A percentile compares a stretch with the other conserved stretches of the same genome.
phyloP scores from a whole-genome alignment of 768 basidiomycete genomes.

The Kockovaella imperatae region DNA sequence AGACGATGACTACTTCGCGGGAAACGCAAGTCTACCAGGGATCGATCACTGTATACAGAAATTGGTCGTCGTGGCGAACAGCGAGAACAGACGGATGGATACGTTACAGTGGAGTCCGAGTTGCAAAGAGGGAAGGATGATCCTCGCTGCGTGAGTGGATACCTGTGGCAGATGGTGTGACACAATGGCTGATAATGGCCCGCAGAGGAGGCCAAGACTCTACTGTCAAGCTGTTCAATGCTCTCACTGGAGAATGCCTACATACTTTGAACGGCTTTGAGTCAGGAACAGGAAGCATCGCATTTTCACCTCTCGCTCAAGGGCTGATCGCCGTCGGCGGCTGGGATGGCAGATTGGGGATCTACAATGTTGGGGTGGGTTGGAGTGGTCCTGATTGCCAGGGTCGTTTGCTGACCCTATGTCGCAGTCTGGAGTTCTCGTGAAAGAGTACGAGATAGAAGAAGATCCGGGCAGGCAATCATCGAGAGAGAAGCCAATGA shows the following conservation, averaged over 20 bases:
- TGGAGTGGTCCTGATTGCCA: neutral
- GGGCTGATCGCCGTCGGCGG: conserved; percentile 31
- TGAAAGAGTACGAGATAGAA: conserved; percentile 16
- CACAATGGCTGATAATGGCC: neutral
- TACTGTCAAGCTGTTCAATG: conserved; percentile 38
- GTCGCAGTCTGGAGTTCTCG: conserved; percentile 12
- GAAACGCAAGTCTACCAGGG: conserved; percentile 13
- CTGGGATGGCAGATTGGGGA: conserved; percentile 31
- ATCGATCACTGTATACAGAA: conserved; percentile 17
- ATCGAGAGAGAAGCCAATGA: conserved; percentile 20
- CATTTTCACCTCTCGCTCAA: conserved; percentile 30
- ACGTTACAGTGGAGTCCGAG: conserved; percentile 30
- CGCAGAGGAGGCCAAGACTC: conserved; percentile 34
- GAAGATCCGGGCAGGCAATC: conserved; percentile 14
- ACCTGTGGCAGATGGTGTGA: neutral
- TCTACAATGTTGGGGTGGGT: conserved; percentile 41
- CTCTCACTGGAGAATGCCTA: conserved; percentile 26
- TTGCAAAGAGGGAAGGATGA: conserved; percentile 19
- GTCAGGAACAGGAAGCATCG: conserved; percentile 29
- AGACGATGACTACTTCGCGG: conserved; percentile 30
- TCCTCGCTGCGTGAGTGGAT: conserved; percentile 34
- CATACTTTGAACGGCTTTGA: conserved; percentile 28
- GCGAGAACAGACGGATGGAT: conserved; percentile 34
- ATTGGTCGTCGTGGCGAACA: conserved; percentile 14
- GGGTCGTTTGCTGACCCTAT: neutral